These are phyloP conservation scores for Dipodascopsis tothii DNA, from an alignment of 805 yeast genomes.

Conservation along the genomic window DNA sequence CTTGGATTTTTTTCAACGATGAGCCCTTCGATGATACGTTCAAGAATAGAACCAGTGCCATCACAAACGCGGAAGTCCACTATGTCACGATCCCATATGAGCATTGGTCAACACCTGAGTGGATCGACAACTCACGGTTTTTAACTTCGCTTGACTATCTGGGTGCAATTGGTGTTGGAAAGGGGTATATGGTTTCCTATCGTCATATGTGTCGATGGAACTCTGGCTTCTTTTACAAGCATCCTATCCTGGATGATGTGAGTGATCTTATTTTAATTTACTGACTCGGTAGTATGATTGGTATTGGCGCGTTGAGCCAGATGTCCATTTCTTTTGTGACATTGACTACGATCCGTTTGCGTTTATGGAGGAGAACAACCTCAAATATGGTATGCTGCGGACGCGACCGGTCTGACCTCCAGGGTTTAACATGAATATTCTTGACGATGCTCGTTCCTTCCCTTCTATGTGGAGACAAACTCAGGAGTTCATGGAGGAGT, in stretches of 20 bases:
- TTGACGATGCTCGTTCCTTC: conserved; percentile 29
- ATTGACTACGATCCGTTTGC: conserved; percentile 71
- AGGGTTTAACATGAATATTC: conserved; percentile 23
- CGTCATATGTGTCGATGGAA: conserved; percentile 78
- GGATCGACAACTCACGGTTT: conserved; percentile 42
- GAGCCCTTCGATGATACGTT: conserved; percentile 54
- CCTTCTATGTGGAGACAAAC: conserved; percentile 56
- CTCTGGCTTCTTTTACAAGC: conserved; percentile 63
- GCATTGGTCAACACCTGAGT: conserved; percentile 64
- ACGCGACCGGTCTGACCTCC: neutral
- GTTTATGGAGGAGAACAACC: conserved; percentile 68
- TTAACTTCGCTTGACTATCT: conserved; percentile 22
- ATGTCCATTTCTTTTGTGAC: conserved; percentile 65
- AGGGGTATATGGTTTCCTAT: conserved; percentile 55
- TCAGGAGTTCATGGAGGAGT: conserved; percentile 38
- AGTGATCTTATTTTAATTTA: conserved; percentile 30
- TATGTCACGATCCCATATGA: conserved; percentile 52
- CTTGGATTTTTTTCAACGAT: conserved; percentile 76
- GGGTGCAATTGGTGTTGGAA: conserved; percentile 41
- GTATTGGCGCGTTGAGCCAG: conserved; percentile 95
- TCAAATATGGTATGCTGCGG: conserved; percentile 47
- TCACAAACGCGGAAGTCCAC: conserved; percentile 43
- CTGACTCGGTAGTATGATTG: conserved; percentile 35
- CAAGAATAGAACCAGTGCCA: conserved; percentile 50
- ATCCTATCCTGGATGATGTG: conserved; percentile 52